phyloP scores from a whole-genome alignment of 768 basidiomycete genomes.

The Mycena latifolia region DNA sequence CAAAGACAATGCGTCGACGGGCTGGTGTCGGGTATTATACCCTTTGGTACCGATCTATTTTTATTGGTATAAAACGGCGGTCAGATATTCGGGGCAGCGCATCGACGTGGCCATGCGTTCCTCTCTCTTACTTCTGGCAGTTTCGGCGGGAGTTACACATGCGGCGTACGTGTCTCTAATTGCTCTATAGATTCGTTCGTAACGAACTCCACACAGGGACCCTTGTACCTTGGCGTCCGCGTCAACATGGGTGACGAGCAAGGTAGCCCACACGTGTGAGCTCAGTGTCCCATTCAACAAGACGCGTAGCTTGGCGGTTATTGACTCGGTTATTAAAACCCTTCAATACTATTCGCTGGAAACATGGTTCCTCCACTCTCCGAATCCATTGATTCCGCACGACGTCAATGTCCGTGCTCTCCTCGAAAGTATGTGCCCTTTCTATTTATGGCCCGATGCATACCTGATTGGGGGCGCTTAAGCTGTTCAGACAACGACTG shows the following conservation, averaged over 20 bases:
- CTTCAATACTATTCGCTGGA: constrained; percentile 30
- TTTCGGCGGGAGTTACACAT: constrained; percentile 4
- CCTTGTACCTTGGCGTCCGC: constrained; percentile 26
- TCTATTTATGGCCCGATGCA: background rate
- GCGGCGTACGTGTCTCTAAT: constrained; percentile 8
- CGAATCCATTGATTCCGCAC: constrained; percentile 37
- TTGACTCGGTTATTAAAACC: constrained; percentile 28
- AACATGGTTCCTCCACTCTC: constrained; percentile 33
- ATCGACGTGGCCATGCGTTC: constrained; percentile 6
- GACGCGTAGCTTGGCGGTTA: too few species aligned
- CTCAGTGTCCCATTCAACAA: constrained; percentile 31
- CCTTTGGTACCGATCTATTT: background rate
- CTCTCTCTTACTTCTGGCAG: constrained; percentile 12
- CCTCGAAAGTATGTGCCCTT: constrained; percentile 18
- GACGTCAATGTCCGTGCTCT: constrained; percentile 39
- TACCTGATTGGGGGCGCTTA: background rate
- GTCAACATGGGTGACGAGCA: constrained; percentile 32
- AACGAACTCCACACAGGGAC: constrained; percentile 9
- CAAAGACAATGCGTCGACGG: too few species aligned
- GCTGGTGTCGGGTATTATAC: too few species aligned
- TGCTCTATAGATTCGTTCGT: background rate
- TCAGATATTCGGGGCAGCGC: background rate
- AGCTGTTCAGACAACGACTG: constrained; percentile 24
- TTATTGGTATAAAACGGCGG: background rate
- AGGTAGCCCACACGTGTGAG: constrained; percentile 29